phyloP scores from a whole-genome alignment of 78 protist species.

The Dictyostelium purpureum region DNA sequence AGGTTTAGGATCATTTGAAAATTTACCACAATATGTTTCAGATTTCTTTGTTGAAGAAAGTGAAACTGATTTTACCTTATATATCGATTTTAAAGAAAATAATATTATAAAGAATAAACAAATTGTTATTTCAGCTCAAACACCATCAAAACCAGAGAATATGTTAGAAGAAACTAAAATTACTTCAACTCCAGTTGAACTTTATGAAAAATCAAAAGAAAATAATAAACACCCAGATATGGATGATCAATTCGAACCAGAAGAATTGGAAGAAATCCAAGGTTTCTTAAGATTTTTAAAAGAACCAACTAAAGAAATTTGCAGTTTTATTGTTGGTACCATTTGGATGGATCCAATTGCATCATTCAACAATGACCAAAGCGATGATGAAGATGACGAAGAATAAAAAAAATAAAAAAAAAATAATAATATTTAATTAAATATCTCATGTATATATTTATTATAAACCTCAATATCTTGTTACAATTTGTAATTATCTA shows the following conservation, averaged over 20 bases:
- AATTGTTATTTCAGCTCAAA: background rate
- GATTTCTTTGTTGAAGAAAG: conserved; percentile 9
- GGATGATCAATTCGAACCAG: background rate
- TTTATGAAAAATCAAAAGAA: background rate
- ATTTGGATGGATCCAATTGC: conserved; percentile 7
- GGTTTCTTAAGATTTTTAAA: background rate
- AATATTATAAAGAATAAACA: background rate
- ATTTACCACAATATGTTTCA: background rate
- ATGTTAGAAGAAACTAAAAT: background rate
- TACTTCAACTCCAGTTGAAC: background rate
- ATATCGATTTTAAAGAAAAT: background rate
- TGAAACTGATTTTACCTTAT: background rate
- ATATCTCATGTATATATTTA: too few relatives aligned
- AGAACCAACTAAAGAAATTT: background rate
- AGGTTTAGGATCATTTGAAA: background rate
- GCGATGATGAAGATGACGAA: background rate
- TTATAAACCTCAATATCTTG: too few relatives aligned
- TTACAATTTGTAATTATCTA: too few relatives aligned
- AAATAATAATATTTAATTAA: background rate
- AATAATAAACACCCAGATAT: background rate
- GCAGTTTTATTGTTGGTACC: background rate
- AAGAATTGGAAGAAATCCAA: background rate
- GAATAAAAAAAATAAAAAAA: background rate
- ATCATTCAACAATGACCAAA: background rate
- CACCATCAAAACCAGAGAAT: background rate